These are phyloP conservation scores for Amesomyces nigricolor DNA, from an alignment of 2,329 filamentous ascomycete species.

Conservation along the genomic window DNA sequence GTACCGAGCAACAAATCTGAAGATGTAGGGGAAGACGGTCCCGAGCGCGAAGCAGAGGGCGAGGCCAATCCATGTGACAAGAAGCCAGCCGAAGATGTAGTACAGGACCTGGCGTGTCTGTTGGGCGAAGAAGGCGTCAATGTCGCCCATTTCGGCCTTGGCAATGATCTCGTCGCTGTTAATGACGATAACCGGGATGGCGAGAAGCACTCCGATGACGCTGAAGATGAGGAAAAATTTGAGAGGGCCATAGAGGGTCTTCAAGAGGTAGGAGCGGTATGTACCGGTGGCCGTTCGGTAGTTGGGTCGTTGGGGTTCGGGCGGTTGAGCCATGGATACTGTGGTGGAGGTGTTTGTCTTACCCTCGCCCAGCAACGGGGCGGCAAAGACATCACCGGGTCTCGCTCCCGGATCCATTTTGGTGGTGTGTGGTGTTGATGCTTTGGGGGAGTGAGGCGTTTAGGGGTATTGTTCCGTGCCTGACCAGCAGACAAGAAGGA, in stretches of 20 bases:
- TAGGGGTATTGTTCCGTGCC: too few relatives aligned
- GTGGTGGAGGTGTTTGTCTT: background rate
- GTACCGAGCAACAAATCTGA: conserved; percentile 26
- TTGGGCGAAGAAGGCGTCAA: conserved; percentile 12
- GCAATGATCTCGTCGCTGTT: conserved; percentile 18
- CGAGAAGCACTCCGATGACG: conserved; percentile 19
- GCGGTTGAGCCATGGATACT: background rate
- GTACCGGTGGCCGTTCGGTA: conserved; percentile 5
- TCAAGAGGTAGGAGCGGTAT: conserved; percentile 7
- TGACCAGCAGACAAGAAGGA: too few relatives aligned
- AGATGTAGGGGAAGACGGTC: conserved; percentile 25
- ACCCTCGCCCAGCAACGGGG: conserved; percentile 2
- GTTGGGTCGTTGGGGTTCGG: background rate
- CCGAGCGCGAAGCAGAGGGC: conserved; percentile 22
- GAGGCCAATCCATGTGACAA: conserved; percentile 23
- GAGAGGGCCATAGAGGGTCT: conserved; percentile 17
- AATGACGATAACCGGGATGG: conserved; percentile 22
- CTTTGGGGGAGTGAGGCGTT: too few relatives aligned
- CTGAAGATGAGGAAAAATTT: conserved; percentile 20
- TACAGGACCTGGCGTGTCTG: conserved; percentile 22
- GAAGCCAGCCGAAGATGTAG: conserved; percentile 25
- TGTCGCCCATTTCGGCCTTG: conserved; percentile 8
- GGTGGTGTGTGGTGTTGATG: too few relatives aligned
- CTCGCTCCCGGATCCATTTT: background rate
- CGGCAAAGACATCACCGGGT: conserved; percentile 1